Conservation (phyloP, 1,284 basidiomycete genomes). For the Ustilago nuda region DNA sequence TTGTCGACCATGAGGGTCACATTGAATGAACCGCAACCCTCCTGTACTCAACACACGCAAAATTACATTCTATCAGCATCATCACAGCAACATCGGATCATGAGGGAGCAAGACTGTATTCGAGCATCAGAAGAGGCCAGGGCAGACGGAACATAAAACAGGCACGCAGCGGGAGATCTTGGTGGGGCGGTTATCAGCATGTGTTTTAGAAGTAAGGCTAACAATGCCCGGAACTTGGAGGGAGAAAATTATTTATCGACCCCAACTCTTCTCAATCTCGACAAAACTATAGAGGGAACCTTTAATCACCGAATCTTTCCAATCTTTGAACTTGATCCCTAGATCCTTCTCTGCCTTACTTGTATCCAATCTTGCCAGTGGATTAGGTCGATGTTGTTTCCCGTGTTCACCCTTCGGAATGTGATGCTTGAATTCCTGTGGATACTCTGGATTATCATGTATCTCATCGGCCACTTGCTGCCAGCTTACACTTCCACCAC, state of each 20-base stretch:
- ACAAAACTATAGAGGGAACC: conserved; percentile 47
- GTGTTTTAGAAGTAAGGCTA: too few species aligned
- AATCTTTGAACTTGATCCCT: conserved; percentile 46
- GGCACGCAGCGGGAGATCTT: conserved; percentile 14
- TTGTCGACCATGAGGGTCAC: not conserved
- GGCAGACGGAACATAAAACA: not conserved
- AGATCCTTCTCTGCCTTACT: conserved; percentile 27
- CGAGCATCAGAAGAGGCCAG: not conserved
- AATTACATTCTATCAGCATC: not conserved
- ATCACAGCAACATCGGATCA: not conserved
- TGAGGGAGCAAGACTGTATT: not conserved
- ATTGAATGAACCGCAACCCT: not conserved
- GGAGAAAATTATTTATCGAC: not conserved
- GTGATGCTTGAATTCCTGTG: conserved; percentile 34
- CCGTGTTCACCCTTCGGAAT: conserved; percentile 41
- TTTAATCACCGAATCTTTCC: conserved; percentile 50
- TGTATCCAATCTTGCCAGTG: conserved; percentile 38
- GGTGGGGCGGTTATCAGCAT: not conserved
- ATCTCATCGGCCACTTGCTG: conserved; percentile 49
- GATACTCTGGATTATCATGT: conserved; percentile 43
- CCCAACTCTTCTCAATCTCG: conserved; percentile 50
- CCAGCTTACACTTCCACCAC: conserved; percentile 32
- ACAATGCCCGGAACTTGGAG: not conserved
- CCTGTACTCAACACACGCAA: not conserved
- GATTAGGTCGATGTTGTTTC: conserved; percentile 16